Percentiles rank a stretch among this genome's conserved stretches.
phyloP scores from a whole-genome alignment of 345 rosid genomes.

The Diplotaxis tenuifolia region DNA sequence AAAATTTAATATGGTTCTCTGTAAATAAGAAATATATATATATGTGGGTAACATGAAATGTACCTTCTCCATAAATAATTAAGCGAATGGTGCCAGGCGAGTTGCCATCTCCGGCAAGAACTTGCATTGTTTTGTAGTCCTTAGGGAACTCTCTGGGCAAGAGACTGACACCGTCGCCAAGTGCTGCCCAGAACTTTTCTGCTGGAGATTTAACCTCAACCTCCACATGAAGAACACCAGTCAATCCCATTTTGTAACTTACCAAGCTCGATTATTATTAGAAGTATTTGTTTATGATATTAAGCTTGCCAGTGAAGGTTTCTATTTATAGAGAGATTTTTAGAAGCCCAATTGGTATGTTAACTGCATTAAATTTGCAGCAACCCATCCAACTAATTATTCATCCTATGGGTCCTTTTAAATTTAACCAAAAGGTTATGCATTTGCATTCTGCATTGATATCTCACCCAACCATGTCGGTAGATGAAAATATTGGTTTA shows the following conservation, averaged over 20 bases:
- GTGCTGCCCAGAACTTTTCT: slow-evolving; percentile 58
- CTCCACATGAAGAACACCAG: slow-evolving; percentile 65
- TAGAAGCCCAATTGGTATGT: neutral
- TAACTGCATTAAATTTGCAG: slow-evolving; percentile 28
- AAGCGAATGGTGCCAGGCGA: slow-evolving; percentile 70
- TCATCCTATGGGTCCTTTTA: slow-evolving; percentile 22
- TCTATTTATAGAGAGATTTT: slow-evolving; percentile 19
- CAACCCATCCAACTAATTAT: slow-evolving; percentile 28
- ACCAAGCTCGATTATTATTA: neutral
- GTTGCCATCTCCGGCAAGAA: slow-evolving; percentile 84
- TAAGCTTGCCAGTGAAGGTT: slow-evolving; percentile 3
- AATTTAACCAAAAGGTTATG: slow-evolving; percentile 16
- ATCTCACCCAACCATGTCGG: slow-evolving; percentile 22
- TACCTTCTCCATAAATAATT: slow-evolving; percentile 61
- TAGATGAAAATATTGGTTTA: slow-evolving; percentile 5
- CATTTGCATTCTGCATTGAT: slow-evolving; percentile 13
- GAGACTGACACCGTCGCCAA: slow-evolving; percentile 61
- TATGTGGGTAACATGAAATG: neutral
- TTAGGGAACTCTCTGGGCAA: slow-evolving; percentile 71
- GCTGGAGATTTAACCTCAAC: slow-evolving; percentile 68
- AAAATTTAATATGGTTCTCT: neutral
- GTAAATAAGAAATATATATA: neutral
- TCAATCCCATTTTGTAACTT: slow-evolving; percentile 46
- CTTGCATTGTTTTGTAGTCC: slow-evolving; percentile 75
- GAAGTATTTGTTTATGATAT: neutral